phyloP scores from a whole-genome alignment of 2,329 filamentous ascomycete species.

The Colletotrichum sp. region DNA sequence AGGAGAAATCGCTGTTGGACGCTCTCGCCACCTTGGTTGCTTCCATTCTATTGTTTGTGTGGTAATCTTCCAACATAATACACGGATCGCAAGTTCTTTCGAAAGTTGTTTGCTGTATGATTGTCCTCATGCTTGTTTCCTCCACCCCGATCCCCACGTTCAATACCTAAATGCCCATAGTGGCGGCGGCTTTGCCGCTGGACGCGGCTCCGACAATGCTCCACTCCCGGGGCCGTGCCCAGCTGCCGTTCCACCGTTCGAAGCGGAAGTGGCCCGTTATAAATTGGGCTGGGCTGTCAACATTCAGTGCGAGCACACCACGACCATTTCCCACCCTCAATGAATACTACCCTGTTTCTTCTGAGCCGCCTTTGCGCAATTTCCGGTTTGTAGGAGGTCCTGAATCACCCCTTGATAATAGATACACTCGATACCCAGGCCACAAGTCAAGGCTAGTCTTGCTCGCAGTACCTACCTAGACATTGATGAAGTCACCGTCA shows the following conservation, averaged over 20 bases:
- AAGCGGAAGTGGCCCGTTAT: neutral
- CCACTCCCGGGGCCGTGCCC: neutral
- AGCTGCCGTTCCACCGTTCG: neutral
- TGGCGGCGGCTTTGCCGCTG: neutral
- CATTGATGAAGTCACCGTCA: neutral
- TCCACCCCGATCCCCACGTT: neutral
- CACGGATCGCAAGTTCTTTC: neutral
- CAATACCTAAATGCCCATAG: neutral
- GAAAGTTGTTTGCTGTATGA: neutral
- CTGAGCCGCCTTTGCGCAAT: neutral
- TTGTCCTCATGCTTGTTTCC: neutral
- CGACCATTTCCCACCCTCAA: neutral
- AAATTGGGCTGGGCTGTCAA: neutral
- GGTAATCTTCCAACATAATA: neutral
- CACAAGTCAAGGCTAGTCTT: neutral
- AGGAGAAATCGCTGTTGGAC: neutral
- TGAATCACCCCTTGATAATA: neutral
- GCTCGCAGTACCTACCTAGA: neutral
- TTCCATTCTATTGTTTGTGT: neutral
- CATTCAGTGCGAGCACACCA: neutral
- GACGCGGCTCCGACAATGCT: neutral
- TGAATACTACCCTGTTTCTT: neutral
- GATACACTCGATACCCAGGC: neutral
- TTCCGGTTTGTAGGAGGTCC: neutral
- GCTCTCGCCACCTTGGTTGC: neutral